Conservation (phyloP, 371 early-diverging fungal species). For the Choanephora cucurbitarum region DNA sequence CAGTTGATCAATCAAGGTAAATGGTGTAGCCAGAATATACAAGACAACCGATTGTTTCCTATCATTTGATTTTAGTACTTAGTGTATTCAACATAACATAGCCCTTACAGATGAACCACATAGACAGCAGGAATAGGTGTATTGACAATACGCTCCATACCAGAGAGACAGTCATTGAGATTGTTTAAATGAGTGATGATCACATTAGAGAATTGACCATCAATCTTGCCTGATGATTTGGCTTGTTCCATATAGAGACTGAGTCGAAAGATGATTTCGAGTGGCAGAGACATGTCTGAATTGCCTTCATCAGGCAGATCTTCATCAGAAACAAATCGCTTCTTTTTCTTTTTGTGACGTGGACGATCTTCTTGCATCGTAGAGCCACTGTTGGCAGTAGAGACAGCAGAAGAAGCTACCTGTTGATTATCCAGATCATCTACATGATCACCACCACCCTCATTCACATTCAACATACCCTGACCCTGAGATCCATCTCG, state of each 20-base stretch:
- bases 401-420: conserved; percentile 12
- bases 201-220: conserved; percentile 48
- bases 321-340: conserved; percentile 35
- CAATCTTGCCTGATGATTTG: conserved; percentile 47
- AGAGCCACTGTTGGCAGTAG: conserved; percentile 3
- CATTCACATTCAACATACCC: conserved; percentile 16
- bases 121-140: conserved; percentile 84
- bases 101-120: conserved; percentile 65
- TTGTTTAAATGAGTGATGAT: conserved; percentile 53
- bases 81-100: no score
- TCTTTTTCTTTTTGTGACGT: conserved; percentile 10
- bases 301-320: conserved; percentile 43
- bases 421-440: conserved; percentile 17
- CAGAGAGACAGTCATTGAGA: conserved; percentile 67
- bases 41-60: conserved; percentile 69
- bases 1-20: conserved; percentile 61
- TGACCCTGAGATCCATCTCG: conserved; percentile 1
- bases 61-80: no score
- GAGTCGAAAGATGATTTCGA: conserved; percentile 61
- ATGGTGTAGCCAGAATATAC: conserved; percentile 70
- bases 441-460: conserved; percentile 22
- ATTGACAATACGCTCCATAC: conserved; percentile 74
- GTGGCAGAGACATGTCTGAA: conserved; percentile 58
- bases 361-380: neutral
- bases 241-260: conserved; percentile 56